Evolutionary conservation across 306 rosid genomes (phyloP).

Genomic region (Sicyos edulis): DNA sequence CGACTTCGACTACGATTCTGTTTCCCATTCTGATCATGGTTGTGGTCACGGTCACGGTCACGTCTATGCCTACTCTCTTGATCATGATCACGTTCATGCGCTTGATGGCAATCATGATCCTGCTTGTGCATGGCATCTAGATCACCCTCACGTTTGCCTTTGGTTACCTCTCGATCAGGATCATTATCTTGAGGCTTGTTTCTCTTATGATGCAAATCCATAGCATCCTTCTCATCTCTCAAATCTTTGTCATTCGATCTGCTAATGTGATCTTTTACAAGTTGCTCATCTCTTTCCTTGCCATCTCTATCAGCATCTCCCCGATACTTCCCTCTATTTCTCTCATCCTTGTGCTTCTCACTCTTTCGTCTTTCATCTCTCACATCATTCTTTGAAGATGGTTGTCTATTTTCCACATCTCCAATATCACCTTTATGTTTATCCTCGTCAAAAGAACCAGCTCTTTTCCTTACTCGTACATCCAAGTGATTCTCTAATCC

Average conservation of each 20-base stretch:
- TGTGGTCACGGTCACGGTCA: conserved; percentile 27
- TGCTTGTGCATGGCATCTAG: conserved; percentile 25
- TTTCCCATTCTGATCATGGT: conserved; percentile 36
- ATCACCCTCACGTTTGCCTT: conserved; percentile 34
- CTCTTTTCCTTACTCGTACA: conserved; percentile 58
- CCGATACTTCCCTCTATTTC: conserved; percentile 58
- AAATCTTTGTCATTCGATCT: conserved; percentile 68
- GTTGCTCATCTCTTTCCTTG: conserved; percentile 68
- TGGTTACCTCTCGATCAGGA: conserved; percentile 33
- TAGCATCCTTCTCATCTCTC: conserved; percentile 63
- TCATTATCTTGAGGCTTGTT: conserved; percentile 60
- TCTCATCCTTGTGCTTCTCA: conserved; percentile 87
- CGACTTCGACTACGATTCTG: conserved; percentile 50
- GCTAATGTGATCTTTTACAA: conserved; percentile 53
- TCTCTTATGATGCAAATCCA: conserved; percentile 66
- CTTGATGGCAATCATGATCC: conserved; percentile 39
- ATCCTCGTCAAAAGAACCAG: conserved; percentile 50
- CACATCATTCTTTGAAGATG: conserved; percentile 59
- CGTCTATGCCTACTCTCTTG: conserved; percentile 36
- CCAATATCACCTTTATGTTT: conserved; percentile 55
- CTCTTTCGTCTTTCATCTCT: conserved; percentile 70
- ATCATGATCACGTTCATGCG: conserved; percentile 29
- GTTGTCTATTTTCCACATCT: conserved; percentile 48
- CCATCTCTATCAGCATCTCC: conserved; percentile 69
- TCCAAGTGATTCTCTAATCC: conserved; percentile 67